phyloP scores from a whole-genome alignment of 2,329 filamentous ascomycete species.

The Diaporthe caulivora region DNA sequence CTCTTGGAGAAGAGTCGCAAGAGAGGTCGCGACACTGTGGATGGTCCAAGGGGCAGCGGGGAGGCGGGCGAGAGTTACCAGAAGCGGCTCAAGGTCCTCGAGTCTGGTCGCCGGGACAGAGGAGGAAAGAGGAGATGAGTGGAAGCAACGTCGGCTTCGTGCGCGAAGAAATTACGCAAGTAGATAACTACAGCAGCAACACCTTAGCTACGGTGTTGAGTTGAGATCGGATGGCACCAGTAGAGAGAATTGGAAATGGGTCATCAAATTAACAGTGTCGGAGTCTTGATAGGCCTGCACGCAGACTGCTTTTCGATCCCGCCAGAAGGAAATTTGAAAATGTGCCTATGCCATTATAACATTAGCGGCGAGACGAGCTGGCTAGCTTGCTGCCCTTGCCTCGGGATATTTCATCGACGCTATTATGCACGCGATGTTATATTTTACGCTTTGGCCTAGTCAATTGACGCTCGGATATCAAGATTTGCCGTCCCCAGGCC shows the following conservation, averaged over 20 bases:
- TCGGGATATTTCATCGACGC: neutral
- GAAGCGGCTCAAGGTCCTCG: conserved; percentile 73
- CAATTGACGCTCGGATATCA: neutral
- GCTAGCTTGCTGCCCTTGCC: neutral
- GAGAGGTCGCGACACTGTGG: conserved; percentile 74
- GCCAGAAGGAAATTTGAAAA: neutral
- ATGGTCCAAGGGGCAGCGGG: conserved; percentile 75
- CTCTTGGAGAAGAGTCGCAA: conserved; percentile 89
- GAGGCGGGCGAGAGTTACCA: conserved; percentile 81
- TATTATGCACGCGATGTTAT: neutral
- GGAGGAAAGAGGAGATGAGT: conserved; percentile 38
- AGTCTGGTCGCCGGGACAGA: conserved; percentile 54
- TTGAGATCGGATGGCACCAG: neutral
- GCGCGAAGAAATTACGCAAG: neutral
- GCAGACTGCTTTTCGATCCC: neutral
- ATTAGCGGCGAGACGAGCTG: neutral
- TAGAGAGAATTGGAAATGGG: neutral
- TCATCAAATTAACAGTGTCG: neutral
- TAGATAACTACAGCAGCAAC: conserved; percentile 5
- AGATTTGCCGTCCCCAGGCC: neutral
- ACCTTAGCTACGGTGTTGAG: neutral
- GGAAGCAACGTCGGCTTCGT: neutral
- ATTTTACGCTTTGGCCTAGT: neutral
- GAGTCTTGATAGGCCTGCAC: neutral
- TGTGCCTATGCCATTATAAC: neutral